These are phyloP conservation scores for Pisolithus orientalis DNA, from an alignment of 768 basidiomycete species.

Conservation along the genomic window DNA sequence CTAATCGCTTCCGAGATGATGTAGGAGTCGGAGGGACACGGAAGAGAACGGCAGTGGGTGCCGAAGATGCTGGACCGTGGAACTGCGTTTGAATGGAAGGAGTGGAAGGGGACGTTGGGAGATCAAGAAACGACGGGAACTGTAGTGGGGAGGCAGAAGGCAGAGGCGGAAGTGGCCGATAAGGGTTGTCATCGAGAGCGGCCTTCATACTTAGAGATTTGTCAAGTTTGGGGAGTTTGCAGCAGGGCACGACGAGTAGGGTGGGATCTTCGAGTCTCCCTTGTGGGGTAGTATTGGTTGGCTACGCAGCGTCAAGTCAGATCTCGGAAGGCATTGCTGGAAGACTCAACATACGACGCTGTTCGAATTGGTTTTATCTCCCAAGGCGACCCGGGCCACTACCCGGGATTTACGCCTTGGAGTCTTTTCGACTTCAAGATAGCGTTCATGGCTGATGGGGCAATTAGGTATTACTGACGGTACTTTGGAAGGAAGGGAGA, in stretches of 20 bases:
- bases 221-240: slow-evolving; percentile 2
- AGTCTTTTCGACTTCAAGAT: slow-evolving; percentile 17
- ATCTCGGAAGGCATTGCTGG: slow-evolving; percentile 1
- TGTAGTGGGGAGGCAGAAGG: slow-evolving; percentile 34
- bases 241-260: slow-evolving; percentile 7
- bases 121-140: slow-evolving; percentile 32
- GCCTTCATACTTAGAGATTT: slow-evolving; percentile 4
- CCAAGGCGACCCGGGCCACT: slow-evolving; percentile 25
- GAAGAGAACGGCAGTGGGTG: slow-evolving; percentile 14
- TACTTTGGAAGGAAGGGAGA: slow-evolving; percentile 23
- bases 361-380: slow-evolving; percentile 24
- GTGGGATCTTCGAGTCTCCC: slow-evolving; percentile 9
- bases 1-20: slow-evolving; percentile 9
- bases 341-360: slow-evolving; percentile 22
- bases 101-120: slow-evolving; percentile 17
- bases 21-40: slow-evolving; percentile 10
- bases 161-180: slow-evolving; percentile 29
- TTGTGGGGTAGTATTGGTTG: slow-evolving; percentile 4
- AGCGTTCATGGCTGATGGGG: slow-evolving; percentile 12
- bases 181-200: slow-evolving; percentile 13
- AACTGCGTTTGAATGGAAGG: slow-evolving; percentile 5
- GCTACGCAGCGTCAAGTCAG: slow-evolving; percentile 7
- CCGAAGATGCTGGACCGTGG: slow-evolving; percentile 6
- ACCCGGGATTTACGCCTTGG: slow-evolving; percentile 14
- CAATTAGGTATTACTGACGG: slow-evolving; percentile 21